Evolutionary conservation across 2,329 filamentous ascomycete genomes (phyloP).

Genomic region (Tolypocladium sp.): DNA sequence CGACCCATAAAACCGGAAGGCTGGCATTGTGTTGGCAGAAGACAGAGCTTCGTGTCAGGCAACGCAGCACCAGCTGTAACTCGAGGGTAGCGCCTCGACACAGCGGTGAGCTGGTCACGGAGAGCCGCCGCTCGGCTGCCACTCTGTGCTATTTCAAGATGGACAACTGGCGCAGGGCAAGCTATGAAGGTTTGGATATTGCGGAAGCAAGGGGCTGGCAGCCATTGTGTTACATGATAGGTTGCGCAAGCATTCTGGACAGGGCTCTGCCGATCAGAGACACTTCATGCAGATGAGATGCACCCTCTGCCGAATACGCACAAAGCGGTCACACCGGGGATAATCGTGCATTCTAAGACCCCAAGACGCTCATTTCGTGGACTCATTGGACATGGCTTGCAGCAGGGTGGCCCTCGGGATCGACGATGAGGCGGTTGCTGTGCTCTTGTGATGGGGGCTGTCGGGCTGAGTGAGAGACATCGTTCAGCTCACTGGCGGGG

Average conservation of each 20-base stretch:
- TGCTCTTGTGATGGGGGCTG: not conserved
- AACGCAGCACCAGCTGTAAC: not conserved
- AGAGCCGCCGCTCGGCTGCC: not conserved
- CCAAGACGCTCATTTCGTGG: not conserved
- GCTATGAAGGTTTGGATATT: not conserved
- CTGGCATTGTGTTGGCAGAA: too few species aligned
- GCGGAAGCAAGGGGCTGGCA: not conserved
- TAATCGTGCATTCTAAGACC: not conserved
- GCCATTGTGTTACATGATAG: not conserved
- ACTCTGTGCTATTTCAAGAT: not conserved
- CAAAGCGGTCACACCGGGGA: not conserved
- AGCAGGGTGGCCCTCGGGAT: not conserved
- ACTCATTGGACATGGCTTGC: not conserved
- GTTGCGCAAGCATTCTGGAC: not conserved
- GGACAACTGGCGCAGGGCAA: not conserved
- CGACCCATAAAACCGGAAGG: too few species aligned
- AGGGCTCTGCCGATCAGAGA: not conserved
- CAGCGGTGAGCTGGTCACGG: too few species aligned
- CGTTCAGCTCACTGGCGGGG: not conserved
- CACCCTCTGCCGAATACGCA: not conserved
- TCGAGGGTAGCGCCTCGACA: not conserved
- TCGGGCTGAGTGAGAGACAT: not conserved
- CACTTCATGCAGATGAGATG: not conserved
- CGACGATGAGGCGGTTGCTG: not conserved
- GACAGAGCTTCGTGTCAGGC: too few species aligned